phyloP scores from a whole-genome alignment of 2,329 filamentous ascomycete genomes.

The Talaromyces marneffei region DNA sequence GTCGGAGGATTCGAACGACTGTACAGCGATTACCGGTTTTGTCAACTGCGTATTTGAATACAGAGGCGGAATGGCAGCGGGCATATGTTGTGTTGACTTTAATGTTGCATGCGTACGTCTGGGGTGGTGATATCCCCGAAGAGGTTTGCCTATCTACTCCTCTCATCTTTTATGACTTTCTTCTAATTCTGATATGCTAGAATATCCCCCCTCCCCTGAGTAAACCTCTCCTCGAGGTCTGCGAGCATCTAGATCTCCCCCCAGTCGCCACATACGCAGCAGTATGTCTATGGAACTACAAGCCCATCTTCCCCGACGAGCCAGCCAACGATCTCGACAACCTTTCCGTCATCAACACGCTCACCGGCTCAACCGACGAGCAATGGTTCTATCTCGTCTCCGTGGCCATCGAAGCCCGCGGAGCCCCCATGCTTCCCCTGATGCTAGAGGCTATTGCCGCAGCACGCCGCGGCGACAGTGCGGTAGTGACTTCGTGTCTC shows the following conservation, averaged over 20 bases:
- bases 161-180: background rate
- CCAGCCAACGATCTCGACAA: conserved; percentile 79
- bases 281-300: conserved; percentile 94
- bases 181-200: conserved; percentile 26
- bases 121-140: conserved; percentile 70
- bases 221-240: conserved; percentile 72
- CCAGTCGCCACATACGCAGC: conserved; percentile 92
- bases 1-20: conserved; percentile 71
- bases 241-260: conserved; percentile 72
- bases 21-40: conserved; percentile 78
- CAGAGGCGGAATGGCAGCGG: conserved; percentile 84
- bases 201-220: conserved; percentile 74
- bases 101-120: conserved; percentile 79
- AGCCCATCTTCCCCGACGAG: conserved; percentile 79
- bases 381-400: conserved; percentile 98
- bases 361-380: conserved; percentile 91
- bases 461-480: conserved; percentile 62
- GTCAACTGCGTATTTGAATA: conserved; percentile 72
- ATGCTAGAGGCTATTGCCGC: conserved; percentile 85
- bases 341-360: conserved; percentile 78
- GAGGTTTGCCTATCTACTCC: conserved; percentile 51
- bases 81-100: conserved; percentile 76
- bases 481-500: conserved; percentile 71
- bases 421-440: conserved; percentile 76
- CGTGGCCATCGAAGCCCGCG: conserved; percentile 89